Base-by-base conservation (phyloP, 345 rosid species). In the Syzygium aqueum region DNA sequence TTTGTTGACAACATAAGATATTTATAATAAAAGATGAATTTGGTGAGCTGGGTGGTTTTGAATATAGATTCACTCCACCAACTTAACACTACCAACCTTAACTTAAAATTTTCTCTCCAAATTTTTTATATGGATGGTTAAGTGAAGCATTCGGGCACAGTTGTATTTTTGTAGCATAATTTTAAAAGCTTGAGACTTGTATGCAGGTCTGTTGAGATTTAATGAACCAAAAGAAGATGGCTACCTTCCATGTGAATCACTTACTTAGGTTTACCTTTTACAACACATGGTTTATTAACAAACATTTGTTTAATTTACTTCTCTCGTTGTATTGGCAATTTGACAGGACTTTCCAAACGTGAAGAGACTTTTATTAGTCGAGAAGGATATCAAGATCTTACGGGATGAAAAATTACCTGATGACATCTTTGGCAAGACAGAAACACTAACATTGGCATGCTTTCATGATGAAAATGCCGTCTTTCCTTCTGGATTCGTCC, bases 21-120 rank as follows among this genome's bases (percentile, higher is more conserved):
- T 25, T 61, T 27, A 4, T 54, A 11, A 57, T 0, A 2, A 57
- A 57, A 25, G 28, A 25, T 57, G 65, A 59, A 59, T 59, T 59
- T 59, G 0, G 30, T 59, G 13, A 59, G 30, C 53, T 25, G 1
- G 0, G 2, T 0, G 2, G 0, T 2, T 59, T 59, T 25, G 65
- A 59, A 25, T 25, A 11, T 11, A 59, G 65, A 25, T 59, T 25
- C 28, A 25, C n/a, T 11, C 28, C 9, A 25, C 1, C 0, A 1
- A 25, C 15, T 57, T 57, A 1, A 57, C n/a, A n/a, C n/a, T n/a
- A n/a, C n/a, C n/a, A n/a, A n/a, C n/a, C n/a, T n/a, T n/a, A n/a
- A n/a, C n/a, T n/a, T n/a, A n/a, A n/a, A n/a, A n/a, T n/a, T n/a
- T n/a, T n/a, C n/a, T n/a, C n/a, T n/a, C n/a, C n/a, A n/a, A n/a